Conservation (phyloP, 306 rosid genomes). For the Cucumis melo region DNA sequence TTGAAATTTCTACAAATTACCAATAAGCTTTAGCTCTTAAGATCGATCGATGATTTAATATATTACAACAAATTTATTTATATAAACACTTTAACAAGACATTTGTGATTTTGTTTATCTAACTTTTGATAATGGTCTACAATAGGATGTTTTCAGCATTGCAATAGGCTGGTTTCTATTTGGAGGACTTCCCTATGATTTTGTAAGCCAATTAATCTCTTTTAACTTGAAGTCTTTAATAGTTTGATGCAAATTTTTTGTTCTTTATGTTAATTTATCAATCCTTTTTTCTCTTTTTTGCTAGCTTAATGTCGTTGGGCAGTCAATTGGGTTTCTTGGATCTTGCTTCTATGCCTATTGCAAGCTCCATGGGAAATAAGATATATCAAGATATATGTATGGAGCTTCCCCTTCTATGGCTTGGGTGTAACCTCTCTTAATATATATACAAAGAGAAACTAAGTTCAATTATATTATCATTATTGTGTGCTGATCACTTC, state of each 20-base stretch:
- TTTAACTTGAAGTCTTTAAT: background rate
- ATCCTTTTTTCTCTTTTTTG: background rate
- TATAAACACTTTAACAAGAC: too few relatives aligned
- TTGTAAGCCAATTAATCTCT: slow-evolving; percentile 20
- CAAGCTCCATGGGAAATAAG: slow-evolving; percentile 46
- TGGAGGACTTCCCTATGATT: slow-evolving; percentile 52
- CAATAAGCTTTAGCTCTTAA: too few relatives aligned
- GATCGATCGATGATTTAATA: too few relatives aligned
- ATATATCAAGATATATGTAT: background rate
- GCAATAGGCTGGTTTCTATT: slow-evolving; percentile 48
- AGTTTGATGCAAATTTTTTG: background rate
- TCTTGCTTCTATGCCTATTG: slow-evolving; percentile 57
- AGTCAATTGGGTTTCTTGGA: slow-evolving; percentile 57
- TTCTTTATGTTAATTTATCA: background rate
- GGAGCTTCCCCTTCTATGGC: background rate
- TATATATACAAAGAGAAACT: too few relatives aligned
- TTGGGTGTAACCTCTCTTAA: background rate
- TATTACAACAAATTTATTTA: too few relatives aligned
- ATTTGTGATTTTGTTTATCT: too few relatives aligned
- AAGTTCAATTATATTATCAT: too few relatives aligned
- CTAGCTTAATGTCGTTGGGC: slow-evolving; percentile 56
- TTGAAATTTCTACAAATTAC: too few relatives aligned
- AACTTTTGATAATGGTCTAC: background rate
- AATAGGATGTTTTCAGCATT: slow-evolving; percentile 35
- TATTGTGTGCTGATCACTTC: background rate